phyloP scores from a whole-genome alignment of 148 eudicot genomes.

The Salicornia ramosissima region DNA sequence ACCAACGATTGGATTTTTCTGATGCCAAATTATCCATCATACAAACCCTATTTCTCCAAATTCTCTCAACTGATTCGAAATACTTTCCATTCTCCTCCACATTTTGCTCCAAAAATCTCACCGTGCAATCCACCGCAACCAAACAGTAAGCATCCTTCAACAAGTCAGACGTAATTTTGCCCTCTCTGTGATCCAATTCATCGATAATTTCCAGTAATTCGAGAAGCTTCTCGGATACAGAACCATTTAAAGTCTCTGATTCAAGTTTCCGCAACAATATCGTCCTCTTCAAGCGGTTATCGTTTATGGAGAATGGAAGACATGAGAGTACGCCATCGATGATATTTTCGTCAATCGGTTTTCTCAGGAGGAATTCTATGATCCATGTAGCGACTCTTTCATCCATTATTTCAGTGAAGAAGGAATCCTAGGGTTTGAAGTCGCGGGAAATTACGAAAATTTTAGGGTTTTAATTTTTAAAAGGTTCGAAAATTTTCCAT shows the following conservation, averaged over 20 bases:
- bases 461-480: neutral
- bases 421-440: slow-evolving; percentile 7
- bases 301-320: slow-evolving; percentile 33
- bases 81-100: slow-evolving; percentile 30
- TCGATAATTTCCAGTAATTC: slow-evolving; percentile 42
- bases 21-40: slow-evolving; percentile 41
- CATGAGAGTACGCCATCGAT: slow-evolving; percentile 26
- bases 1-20: slow-evolving; percentile 42
- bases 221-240: slow-evolving; percentile 36
- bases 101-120: slow-evolving; percentile 31
- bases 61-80: slow-evolving; percentile 41
- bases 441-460: slow-evolving; percentile 2
- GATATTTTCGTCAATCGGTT: slow-evolving; percentile 33
- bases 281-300: slow-evolving; percentile 33
- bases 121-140: slow-evolving; percentile 61
- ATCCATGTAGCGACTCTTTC: slow-evolving; percentile 44
- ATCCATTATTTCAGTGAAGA: slow-evolving; percentile 28
- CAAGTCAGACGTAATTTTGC: slow-evolving; percentile 23
- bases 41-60: slow-evolving; percentile 53
- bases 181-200: slow-evolving; percentile 31
- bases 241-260: slow-evolving; percentile 21
- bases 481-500: too few relatives aligned
- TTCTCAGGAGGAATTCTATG: slow-evolving; percentile 48
- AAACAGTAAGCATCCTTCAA: slow-evolving; percentile 58
- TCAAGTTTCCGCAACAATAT: slow-evolving; percentile 47